Conservation (phyloP, 192 early-diverging fungal genomes). For the Oehlia diaphana region DNA sequence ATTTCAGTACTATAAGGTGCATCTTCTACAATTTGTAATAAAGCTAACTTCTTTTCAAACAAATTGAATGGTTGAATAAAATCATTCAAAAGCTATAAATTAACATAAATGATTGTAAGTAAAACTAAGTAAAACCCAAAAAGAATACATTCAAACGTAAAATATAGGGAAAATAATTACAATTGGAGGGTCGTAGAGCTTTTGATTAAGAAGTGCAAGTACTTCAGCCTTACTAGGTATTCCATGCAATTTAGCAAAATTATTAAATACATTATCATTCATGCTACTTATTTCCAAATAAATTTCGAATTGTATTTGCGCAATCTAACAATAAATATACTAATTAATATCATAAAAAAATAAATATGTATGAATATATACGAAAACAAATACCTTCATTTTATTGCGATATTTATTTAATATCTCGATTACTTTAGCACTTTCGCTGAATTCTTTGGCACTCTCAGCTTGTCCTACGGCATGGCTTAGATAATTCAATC, state of each 20-base stretch:
- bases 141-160: not conserved
- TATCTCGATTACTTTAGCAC: not conserved
- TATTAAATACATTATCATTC: not conserved
- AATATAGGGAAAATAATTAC: not conserved
- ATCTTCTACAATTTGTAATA: constrained; percentile 10
- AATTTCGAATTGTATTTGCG: constrained; percentile 20
- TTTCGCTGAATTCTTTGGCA: constrained; percentile 17
- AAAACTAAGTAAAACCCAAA: too few species aligned
- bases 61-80: not conserved
- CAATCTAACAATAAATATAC: not conserved
- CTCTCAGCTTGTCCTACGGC: constrained; percentile 14
- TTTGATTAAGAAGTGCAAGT: constrained; percentile 4
- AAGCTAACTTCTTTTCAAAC: not conserved
- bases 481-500: constrained; percentile 16
- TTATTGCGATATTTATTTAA: constrained; percentile 4
- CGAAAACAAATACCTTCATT: not conserved
- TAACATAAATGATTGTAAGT: not conserved
- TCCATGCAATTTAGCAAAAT: not conserved
- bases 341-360: not conserved
- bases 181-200: not conserved
- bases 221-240: not conserved
- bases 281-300: not conserved
- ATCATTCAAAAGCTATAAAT: constrained; percentile 2
- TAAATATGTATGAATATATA: not conserved
- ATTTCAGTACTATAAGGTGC: not conserved